A percentile compares a stretch with the other conserved stretches of the same genome.
Evolutionary conservation across 2,329 filamentous ascomycete species (phyloP).

Genomic region (Trichophaea hybrida): DNA sequence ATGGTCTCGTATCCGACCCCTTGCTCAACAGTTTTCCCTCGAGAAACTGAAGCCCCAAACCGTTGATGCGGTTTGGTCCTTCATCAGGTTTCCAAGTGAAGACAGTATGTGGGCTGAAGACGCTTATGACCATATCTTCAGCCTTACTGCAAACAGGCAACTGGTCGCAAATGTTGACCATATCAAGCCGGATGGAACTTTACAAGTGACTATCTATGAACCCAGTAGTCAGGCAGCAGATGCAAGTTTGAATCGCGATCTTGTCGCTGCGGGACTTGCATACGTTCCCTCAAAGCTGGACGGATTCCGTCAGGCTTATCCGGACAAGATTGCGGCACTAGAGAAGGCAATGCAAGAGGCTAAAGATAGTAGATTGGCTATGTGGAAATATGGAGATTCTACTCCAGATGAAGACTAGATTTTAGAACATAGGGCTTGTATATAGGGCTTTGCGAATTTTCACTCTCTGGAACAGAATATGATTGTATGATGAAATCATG

Average conservation of each 20-base stretch:
- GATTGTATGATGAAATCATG: too few species aligned
- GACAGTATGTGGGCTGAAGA: slow-evolving; percentile 72
- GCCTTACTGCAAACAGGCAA: slow-evolving; percentile 54
- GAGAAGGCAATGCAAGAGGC: neutral
- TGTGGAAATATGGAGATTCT: slow-evolving; percentile 1
- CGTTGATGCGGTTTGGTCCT: slow-evolving; percentile 69
- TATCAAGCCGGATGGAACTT: slow-evolving; percentile 64
- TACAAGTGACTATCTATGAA: slow-evolving; percentile 82
- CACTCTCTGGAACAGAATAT: too few species aligned
- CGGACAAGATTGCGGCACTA: neutral
- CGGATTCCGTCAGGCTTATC: neutral
- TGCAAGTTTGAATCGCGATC: neutral
- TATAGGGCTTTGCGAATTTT: too few species aligned
- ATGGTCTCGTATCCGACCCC: slow-evolving; percentile 70
- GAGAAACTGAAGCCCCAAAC: slow-evolving; percentile 80
- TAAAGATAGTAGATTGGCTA: neutral
- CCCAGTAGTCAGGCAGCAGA: slow-evolving; percentile 33
- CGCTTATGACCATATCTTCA: slow-evolving; percentile 58
- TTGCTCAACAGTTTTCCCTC: slow-evolving; percentile 65
- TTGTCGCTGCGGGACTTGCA: neutral
- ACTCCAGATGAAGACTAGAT: neutral
- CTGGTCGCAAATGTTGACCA: slow-evolving; percentile 87
- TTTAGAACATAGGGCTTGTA: neutral
- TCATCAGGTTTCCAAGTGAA: slow-evolving; percentile 63
- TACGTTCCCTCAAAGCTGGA: neutral